These are phyloP conservation scores for Starmera stellimalicola DNA, from an alignment of 1,139 yeast genomes.

Conservation along the genomic window DNA sequence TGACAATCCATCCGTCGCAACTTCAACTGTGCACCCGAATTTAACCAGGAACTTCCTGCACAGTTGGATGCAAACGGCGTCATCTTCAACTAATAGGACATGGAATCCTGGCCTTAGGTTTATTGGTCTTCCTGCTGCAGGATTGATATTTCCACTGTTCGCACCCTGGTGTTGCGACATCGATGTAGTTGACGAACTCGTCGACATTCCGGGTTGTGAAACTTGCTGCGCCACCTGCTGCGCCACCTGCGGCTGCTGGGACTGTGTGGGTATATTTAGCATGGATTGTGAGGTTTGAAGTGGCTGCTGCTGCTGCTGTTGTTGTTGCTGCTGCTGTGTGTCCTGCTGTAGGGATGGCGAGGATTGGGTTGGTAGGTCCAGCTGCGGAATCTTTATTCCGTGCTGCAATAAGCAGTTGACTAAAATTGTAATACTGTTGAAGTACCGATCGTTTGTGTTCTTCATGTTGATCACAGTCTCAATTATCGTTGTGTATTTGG, in stretches of 20 bases:
- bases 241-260: conserved; percentile 5
- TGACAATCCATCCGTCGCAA: conserved; percentile 84
- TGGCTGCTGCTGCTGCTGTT: conserved; percentile 4
- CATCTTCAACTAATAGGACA: conserved; percentile 80
- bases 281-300: conserved; percentile 1
- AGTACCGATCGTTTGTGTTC: conserved; percentile 45
- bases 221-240: conserved; percentile 11
- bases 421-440: conserved; percentile 40
- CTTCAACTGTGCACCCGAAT: conserved; percentile 88
- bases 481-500: conserved; percentile 55
- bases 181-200: not conserved
- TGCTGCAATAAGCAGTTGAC: conserved; percentile 40
- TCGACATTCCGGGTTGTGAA: conserved; percentile 7
- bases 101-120: conserved; percentile 37
- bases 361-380: conserved; percentile 37
- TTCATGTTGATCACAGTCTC: conserved; percentile 51
- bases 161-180: conserved; percentile 1
- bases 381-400: conserved; percentile 60
- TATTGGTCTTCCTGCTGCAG: conserved; percentile 9
- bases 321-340: conserved; percentile 8
- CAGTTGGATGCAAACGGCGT: conserved; percentile 69
- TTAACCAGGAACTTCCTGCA: conserved; percentile 73
- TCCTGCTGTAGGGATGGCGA: conserved; percentile 9
- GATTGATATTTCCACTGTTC: conserved; percentile 5
- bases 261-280: conserved; percentile 3